Evolutionary conservation across 1,284 basidiomycete species (phyloP).

Genomic region (Schizophyllum amplum): DNA sequence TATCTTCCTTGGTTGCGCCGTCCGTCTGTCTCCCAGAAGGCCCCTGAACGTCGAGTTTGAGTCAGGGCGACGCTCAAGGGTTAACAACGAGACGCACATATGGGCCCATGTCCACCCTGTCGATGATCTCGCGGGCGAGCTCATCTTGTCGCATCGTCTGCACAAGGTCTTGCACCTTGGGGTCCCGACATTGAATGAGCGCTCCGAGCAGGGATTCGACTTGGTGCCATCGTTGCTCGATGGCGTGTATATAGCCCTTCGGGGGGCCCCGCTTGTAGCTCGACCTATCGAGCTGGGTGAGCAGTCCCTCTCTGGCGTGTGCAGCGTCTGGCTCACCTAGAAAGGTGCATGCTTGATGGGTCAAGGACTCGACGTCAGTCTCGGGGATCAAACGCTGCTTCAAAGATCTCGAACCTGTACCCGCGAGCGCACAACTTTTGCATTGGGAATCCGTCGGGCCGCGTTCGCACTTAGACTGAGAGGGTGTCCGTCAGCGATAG

Average conservation of each 20-base stretch:
- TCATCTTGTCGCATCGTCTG: slow-evolving; percentile 62
- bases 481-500: too few species aligned
- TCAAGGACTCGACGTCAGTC: slow-evolving; percentile 13
- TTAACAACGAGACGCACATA: slow-evolving; percentile 40
- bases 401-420: slow-evolving; percentile 40
- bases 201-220: slow-evolving; percentile 79
- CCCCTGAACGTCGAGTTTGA: slow-evolving; percentile 39
- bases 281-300: slow-evolving; percentile 39
- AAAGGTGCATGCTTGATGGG: slow-evolving; percentile 58
- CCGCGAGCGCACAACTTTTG: slow-evolving; percentile 58
- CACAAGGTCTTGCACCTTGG: slow-evolving; percentile 61
- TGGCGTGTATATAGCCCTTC: slow-evolving; percentile 85
- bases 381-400: slow-evolving; percentile 3
- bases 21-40: slow-evolving; percentile 49
- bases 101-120: slow-evolving; percentile 66
- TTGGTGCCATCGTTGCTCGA: slow-evolving; percentile 83
- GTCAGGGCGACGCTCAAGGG: slow-evolving; percentile 2
- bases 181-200: slow-evolving; percentile 66
- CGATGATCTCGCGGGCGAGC: slow-evolving; percentile 62
- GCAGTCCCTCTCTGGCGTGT: slow-evolving; percentile 2
- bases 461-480: slow-evolving; percentile 66
- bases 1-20: slow-evolving; percentile 54
- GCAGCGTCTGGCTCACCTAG: slow-evolving; percentile 39
- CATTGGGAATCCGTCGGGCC: slow-evolving; percentile 45
- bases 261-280: slow-evolving; percentile 83